Evolutionary conservation across 805 yeast genomes (phyloP).

Genomic region (Pichia nakasei): DNA sequence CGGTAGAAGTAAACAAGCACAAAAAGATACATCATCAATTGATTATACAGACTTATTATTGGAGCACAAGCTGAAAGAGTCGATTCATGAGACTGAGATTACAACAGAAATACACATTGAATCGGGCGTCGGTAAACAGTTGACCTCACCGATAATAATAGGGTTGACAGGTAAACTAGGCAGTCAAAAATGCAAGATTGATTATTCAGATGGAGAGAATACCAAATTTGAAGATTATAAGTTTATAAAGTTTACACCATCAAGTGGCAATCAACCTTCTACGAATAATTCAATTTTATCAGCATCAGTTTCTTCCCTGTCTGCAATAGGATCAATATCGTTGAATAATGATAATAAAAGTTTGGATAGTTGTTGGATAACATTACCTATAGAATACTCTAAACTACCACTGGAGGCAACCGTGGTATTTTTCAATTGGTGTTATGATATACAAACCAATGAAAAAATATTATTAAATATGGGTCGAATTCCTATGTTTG

Average conservation of each 20-base stretch:
- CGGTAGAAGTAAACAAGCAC: too few species aligned
- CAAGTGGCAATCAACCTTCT: not conserved
- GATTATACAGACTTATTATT: constrained; percentile 8
- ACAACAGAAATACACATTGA: constrained; percentile 9
- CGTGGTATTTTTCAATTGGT: constrained; percentile 58
- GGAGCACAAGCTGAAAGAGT: constrained; percentile 13
- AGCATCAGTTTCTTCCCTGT: not conserved
- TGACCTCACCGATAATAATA: constrained; percentile 36
- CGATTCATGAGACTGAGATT: constrained; percentile 4
- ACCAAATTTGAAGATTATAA: constrained; percentile 1
- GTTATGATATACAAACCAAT: constrained; percentile 44
- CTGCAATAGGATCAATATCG: not conserved
- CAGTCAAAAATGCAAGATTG: not conserved
- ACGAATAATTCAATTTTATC: not conserved
- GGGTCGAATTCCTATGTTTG: constrained; percentile 34
- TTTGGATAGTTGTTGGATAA: constrained; percentile 43
- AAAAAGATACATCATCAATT: not conserved
- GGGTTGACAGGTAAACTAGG: constrained; percentile 5
- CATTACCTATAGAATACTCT: constrained; percentile 59
- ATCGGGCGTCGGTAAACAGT: constrained; percentile 31
- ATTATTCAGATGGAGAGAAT: not conserved
- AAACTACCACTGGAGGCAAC: constrained; percentile 61
- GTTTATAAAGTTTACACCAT: not conserved
- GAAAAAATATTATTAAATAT: constrained; percentile 47
- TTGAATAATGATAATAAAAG: not conserved